Evolutionary conservation across 805 yeast genomes (phyloP), one percentile per base, ranked within the genome.

Genomic region (Nakazawaea wickerhamii): DNA sequence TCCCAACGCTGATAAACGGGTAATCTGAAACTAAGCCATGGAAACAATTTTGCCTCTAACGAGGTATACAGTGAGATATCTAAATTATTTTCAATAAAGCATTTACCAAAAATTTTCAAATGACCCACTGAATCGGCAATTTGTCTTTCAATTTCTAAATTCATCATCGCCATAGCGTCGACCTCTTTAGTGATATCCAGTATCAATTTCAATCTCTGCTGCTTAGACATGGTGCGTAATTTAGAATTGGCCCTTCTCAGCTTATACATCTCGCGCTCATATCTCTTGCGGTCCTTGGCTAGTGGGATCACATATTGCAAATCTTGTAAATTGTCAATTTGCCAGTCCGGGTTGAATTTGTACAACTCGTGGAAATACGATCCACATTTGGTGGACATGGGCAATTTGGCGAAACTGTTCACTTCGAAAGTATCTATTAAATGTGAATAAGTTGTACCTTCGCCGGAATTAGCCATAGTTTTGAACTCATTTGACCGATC

Each of bases 331-430:
- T 34, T 26, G 9, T 40, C 40, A 4, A 43, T 21, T 18, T 18
- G 7, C 83, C 83, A 77, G 27, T 70, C 65, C 19, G 66, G 64
- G 38, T 72, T 58, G 11, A 42, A 34, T 18, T 52, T 48, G 47
- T 64, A 66, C 5, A 77, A 52, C 40, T 62, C 65, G 30, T 65
- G 59, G 51, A 77, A 76, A 49, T 73, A 77, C 4, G 59, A 47
- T 30, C 59, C 53, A 53, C 83, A 77, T 44, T 71, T 64, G 35
- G 67, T 58, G 4, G 53, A 49, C 20, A 65, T 51, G 5, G 65
- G 39, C 30, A 39, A 36, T 2, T 50, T 30, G 4, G 56, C 54
- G 47, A 63, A 63, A 6, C 38, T 46, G 9, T 37, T 13, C 28
- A 13, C 22, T 10, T 38, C 43, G 23, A 43, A 38, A 3, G 34